Evolutionary conservation across 2,329 filamentous ascomycete species (phyloP).

Genomic region (Mycosphaerelloides madeirae): DNA sequence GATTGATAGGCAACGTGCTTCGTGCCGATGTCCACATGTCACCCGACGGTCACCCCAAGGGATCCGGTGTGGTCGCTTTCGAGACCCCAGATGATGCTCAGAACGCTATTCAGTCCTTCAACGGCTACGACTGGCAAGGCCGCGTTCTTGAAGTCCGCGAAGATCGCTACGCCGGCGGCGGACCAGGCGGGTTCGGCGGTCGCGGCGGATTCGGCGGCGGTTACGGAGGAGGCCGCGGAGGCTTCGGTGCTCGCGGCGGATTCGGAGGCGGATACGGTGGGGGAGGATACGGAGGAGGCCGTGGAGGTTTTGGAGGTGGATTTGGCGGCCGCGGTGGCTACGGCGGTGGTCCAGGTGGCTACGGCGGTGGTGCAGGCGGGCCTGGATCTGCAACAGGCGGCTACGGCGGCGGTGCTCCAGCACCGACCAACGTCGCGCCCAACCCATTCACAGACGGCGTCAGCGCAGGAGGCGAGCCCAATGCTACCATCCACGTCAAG

Average conservation of each 20-base stretch:
- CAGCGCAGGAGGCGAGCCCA: constrained; percentile 77
- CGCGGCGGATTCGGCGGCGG: constrained; percentile 55
- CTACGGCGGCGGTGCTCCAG: constrained; percentile 41
- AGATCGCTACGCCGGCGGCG: constrained; percentile 75
- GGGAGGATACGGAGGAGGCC: constrained; percentile 54
- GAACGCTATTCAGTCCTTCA: constrained; percentile 95
- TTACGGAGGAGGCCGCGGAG: constrained; percentile 54
- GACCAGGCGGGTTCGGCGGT: constrained; percentile 36
- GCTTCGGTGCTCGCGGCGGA: constrained; percentile 45
- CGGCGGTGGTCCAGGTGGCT: constrained; percentile 43
- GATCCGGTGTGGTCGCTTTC: constrained; percentile 94
- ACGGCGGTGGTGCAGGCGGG: constrained; percentile 36
- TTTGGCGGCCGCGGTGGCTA: constrained; percentile 56
- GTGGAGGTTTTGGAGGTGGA: constrained; percentile 52
- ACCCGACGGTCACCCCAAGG: constrained; percentile 88
- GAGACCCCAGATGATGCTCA: constrained; percentile 91
- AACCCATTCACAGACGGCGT: constrained; percentile 95
- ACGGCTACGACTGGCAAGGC: constrained; percentile 98
- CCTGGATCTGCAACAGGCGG: constrained; percentile 30
- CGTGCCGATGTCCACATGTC: constrained; percentile 93
- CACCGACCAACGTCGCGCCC: constrained; percentile 47
- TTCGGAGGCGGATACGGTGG: constrained; percentile 48
- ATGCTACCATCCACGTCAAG: constrained; percentile 86
- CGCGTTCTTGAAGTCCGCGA: constrained; percentile 90
- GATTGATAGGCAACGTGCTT: constrained; percentile 68